A percentile compares a stretch with the other conserved stretches of the same genome.
Conservation (phyloP, 2,329 filamentous ascomycete genomes). For the Alternaria viburni region DNA sequence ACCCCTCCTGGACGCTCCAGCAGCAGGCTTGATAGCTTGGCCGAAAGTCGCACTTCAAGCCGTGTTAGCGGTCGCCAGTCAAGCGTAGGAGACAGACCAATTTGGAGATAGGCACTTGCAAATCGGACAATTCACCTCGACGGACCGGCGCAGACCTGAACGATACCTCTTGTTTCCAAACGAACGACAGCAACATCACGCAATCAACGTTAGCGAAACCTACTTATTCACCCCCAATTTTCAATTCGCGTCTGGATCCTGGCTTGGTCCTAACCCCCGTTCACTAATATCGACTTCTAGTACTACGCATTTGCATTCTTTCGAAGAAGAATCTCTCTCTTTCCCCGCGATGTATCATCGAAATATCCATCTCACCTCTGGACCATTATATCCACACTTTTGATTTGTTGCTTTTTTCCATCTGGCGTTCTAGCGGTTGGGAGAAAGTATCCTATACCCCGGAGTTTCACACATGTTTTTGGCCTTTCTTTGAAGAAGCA, state of each 20-base stretch:
- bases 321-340: neutral
- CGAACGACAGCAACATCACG: slow-evolving; percentile 4
- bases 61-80: slow-evolving; percentile 33
- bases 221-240: slow-evolving; percentile 2
- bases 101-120: slow-evolving; percentile 35
- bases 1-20: slow-evolving; percentile 21
- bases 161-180: neutral
- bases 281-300: slow-evolving; percentile 21
- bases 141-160: neutral
- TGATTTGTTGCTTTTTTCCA: slow-evolving; percentile 3
- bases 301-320: slow-evolving; percentile 1
- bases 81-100: slow-evolving; percentile 27
- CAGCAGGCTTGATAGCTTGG: slow-evolving; percentile 32
- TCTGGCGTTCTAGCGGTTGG: slow-evolving; percentile 23
- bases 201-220: slow-evolving; percentile 1
- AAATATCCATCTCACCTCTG: slow-evolving; percentile 13
- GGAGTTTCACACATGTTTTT: slow-evolving; percentile 6
- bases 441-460: slow-evolving; percentile 38
- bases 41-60: slow-evolving; percentile 31
- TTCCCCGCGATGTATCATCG: slow-evolving; percentile 6
- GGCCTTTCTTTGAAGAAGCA: neutral
- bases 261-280: slow-evolving; percentile 16
- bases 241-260: slow-evolving; percentile 22
- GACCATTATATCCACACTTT: slow-evolving; percentile 5
- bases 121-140: slow-evolving; percentile 10